These are phyloP conservation scores for Podospora tetraspora DNA, from an alignment of 495 filamentous ascomycete species.

Conservation along the genomic window DNA sequence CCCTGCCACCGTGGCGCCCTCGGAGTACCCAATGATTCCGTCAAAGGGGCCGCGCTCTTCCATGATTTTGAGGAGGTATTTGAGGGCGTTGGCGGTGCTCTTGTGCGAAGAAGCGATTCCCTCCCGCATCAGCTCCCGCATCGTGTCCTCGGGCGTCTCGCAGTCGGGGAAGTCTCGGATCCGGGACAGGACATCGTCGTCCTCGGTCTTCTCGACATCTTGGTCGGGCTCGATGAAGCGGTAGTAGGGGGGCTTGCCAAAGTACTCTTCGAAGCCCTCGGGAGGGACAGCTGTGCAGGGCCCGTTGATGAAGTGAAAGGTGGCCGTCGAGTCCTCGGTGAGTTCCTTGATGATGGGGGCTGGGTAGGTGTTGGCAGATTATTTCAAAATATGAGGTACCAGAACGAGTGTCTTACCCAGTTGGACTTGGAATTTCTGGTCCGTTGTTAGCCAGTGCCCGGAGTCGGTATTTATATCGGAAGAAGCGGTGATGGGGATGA, in stretches of 20 bases:
- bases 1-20: constrained; percentile 55
- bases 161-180: constrained; percentile 48
- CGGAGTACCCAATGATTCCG: constrained; percentile 56
- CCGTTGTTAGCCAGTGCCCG: constrained; percentile 18
- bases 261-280: constrained; percentile 48
- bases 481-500: neutral
- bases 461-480: neutral
- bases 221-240: constrained; percentile 48
- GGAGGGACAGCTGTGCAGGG: constrained; percentile 44
- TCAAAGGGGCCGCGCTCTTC: constrained; percentile 48
- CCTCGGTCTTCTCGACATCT: constrained; percentile 33
- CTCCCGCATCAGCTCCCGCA: constrained; percentile 48
- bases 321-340: constrained; percentile 38
- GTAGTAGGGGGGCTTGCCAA: constrained; percentile 46
- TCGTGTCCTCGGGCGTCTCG: constrained; percentile 44
- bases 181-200: constrained; percentile 44
- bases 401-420: constrained; percentile 30
- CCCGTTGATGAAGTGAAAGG: constrained; percentile 45
- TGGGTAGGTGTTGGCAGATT: constrained; percentile 9
- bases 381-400: neutral
- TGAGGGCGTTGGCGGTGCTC: constrained; percentile 39
- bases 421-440: constrained; percentile 50
- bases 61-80: constrained; percentile 44
- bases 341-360: constrained; percentile 46
- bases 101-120: constrained; percentile 40